Evolutionary conservation across 2,329 filamentous ascomycete genomes (phyloP).

Genomic region (Cladosporium sphaerospermum): DNA sequence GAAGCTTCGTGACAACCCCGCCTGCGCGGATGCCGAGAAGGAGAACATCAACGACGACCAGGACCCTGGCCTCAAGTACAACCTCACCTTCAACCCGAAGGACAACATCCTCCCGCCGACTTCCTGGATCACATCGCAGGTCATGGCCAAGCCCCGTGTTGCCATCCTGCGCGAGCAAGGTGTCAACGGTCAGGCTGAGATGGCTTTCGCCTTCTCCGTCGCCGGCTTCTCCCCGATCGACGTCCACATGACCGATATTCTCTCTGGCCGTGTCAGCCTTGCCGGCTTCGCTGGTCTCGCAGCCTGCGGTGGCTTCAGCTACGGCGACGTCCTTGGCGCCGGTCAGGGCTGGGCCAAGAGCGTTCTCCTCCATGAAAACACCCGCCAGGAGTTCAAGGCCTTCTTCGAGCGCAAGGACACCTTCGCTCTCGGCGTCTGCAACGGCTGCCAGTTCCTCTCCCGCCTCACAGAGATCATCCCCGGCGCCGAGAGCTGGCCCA

Average conservation of each 20-base stretch:
- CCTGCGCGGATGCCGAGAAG: conserved; percentile 79
- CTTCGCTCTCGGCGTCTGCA: conserved; percentile 90
- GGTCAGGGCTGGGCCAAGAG: conserved; percentile 95
- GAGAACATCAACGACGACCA: conserved; percentile 64
- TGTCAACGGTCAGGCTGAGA: conserved; percentile 92
- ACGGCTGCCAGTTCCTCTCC: conserved; percentile 92
- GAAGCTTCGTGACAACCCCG: conserved; percentile 78
- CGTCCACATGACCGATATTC: conserved; percentile 90
- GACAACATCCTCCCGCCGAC: conserved; percentile 69
- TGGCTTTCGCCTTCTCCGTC: conserved; percentile 90
- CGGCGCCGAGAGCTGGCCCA: conserved; percentile 75
- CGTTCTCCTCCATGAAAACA: conserved; percentile 73
- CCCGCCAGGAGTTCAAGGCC: conserved; percentile 67
- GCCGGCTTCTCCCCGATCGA: conserved; percentile 90
- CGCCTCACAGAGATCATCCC: conserved; percentile 78
- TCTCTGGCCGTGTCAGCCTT: conserved; percentile 72
- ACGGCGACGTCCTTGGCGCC: conserved; percentile 87
- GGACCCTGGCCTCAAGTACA: conserved; percentile 80
- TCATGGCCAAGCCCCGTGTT: conserved; percentile 65
- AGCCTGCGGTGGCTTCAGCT: conserved; percentile 95
- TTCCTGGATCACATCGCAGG: conserved; percentile 53
- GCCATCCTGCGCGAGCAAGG: conserved; percentile 94
- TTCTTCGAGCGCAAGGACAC: conserved; percentile 89
- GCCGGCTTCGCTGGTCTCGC: conserved; percentile 80
- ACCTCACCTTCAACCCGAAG: conserved; percentile 70